These are phyloP conservation scores for Suillus ampliporus DNA, from an alignment of 768 basidiomycete species.

Conservation along the genomic window DNA sequence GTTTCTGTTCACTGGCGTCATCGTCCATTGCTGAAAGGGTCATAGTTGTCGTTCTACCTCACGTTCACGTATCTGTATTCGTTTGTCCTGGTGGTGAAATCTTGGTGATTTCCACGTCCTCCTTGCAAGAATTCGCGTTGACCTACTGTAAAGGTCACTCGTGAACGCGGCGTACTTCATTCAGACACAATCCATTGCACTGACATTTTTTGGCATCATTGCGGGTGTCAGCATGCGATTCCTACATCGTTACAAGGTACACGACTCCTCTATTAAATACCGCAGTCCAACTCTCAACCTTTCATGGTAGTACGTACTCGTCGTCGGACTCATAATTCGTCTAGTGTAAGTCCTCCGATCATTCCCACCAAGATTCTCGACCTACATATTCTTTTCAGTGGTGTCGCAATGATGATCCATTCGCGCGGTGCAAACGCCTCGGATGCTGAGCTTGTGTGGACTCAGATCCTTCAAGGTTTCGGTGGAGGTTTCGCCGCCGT, in stretches of 20 bases:
- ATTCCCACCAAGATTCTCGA: background rate
- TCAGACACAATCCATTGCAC: constrained; percentile 60
- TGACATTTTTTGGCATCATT: constrained; percentile 67
- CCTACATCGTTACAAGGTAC: constrained; percentile 60
- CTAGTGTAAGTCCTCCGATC: constrained; percentile 43
- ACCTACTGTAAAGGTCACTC: constrained; percentile 49
- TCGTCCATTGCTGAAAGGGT: background rate
- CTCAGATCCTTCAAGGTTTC: constrained; percentile 74
- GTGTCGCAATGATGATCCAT: constrained; percentile 72
- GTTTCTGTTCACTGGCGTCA: constrained; percentile 17
- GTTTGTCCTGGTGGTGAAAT: constrained; percentile 59
- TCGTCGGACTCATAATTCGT: constrained; percentile 63
- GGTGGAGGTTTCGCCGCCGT: constrained; percentile 75
- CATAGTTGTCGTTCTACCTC: constrained; percentile 66
- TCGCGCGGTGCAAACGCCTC: constrained; percentile 66
- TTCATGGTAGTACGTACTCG: constrained; percentile 47
- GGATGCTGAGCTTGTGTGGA: constrained; percentile 62
- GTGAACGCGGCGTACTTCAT: constrained; percentile 67
- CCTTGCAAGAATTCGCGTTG: background rate
- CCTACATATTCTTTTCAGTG: constrained; percentile 38
- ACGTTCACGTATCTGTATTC: constrained; percentile 78
- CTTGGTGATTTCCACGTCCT: constrained; percentile 41
- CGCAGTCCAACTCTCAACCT: background rate
- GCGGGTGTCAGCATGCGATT: constrained; percentile 63
- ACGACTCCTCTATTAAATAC: background rate